phyloP scores from a whole-genome alignment of 1,284 basidiomycete genomes.

The Polyporus tsugae region DNA sequence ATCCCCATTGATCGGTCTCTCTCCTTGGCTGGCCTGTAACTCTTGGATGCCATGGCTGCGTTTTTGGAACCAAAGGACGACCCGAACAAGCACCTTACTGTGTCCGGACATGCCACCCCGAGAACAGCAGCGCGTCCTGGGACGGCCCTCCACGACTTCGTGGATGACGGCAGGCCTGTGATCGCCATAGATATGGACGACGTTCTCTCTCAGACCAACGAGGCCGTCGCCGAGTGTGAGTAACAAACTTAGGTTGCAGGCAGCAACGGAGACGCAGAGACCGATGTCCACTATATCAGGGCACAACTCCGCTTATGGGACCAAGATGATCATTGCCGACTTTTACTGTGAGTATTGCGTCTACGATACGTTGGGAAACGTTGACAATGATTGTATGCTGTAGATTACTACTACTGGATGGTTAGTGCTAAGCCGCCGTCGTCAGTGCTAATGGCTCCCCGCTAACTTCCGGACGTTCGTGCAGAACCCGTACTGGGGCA shows the following conservation, averaged over 20 bases:
- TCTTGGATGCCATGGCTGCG: conserved; percentile 14
- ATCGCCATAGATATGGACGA: conserved; percentile 84
- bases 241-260: not conserved
- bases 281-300: conserved; percentile 48
- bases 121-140: conserved; percentile 26
- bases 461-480: not conserved
- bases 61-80: conserved; percentile 16
- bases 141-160: conserved; percentile 25
- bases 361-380: not conserved
- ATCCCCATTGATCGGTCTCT: conserved; percentile 5
- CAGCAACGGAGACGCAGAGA: not conserved
- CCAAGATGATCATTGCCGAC: conserved; percentile 55
- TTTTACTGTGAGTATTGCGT: conserved; percentile 69
- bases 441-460: not conserved
- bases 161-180: conserved; percentile 43
- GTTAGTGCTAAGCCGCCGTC: conserved; percentile 38
- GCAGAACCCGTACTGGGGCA: conserved; percentile 66
- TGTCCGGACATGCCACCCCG: conserved; percentile 27
- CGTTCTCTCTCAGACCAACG: conserved; percentile 77
- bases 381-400: not conserved
- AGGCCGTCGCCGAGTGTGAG: conserved; percentile 69
- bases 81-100: conserved; percentile 22
- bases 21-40: not conserved
- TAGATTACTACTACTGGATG: conserved; percentile 77
- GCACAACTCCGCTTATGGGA: conserved; percentile 75